Conservation (phyloP, 495 filamentous ascomycete genomes). For the Chaetomium cochliodes region DNA sequence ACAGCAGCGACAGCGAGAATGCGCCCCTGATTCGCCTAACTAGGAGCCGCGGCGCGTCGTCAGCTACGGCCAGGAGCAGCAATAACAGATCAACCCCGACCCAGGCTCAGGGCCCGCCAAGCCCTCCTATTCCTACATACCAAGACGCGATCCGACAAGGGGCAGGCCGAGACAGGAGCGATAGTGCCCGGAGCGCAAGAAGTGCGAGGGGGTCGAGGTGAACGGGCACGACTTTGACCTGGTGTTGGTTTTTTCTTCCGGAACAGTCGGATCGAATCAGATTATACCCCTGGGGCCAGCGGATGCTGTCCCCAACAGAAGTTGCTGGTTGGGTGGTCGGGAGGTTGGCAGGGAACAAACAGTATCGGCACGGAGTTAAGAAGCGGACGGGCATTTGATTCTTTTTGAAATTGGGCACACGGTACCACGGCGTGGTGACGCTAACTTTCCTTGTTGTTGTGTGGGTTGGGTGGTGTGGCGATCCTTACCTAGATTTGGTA, state of each 20-base stretch:
- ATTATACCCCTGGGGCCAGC: constrained; percentile 7
- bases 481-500: not conserved
- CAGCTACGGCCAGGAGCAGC: constrained; percentile 38
- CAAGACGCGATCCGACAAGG: constrained; percentile 60
- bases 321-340: not conserved
- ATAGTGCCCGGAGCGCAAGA: constrained; percentile 34
- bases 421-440: not conserved
- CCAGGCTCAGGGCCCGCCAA: constrained; percentile 28
- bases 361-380: constrained; percentile 2
- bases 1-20: constrained; percentile 49
- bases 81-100: constrained; percentile 13
- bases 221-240: not conserved
- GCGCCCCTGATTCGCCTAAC: constrained; percentile 40
- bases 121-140: constrained; percentile 64
- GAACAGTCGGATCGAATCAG: not conserved
- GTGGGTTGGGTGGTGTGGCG: not conserved
- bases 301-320: not conserved
- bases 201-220: constrained; percentile 19
- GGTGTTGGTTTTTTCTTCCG: not conserved
- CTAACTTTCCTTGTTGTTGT: not conserved
- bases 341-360: not conserved
- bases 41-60: constrained; percentile 45
- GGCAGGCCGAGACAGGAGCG: constrained; percentile 49
- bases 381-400: not conserved
- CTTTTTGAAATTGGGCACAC: constrained; percentile 1